Percentiles rank a stretch among this genome's conserved stretches.
Evolutionary conservation across 805 yeast genomes (phyloP).

Genomic region (Candida ficus): DNA sequence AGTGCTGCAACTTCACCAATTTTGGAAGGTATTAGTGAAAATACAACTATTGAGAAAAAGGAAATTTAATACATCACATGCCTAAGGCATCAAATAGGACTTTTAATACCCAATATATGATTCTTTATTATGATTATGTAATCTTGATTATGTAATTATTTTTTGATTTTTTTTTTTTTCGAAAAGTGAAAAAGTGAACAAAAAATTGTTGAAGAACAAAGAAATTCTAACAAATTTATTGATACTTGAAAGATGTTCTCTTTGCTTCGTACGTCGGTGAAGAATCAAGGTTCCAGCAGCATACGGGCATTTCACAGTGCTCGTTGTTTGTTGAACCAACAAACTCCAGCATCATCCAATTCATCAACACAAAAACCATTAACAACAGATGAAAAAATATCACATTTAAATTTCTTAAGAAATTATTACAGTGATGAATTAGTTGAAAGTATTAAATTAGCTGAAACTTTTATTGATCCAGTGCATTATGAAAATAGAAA

Average conservation of each 20-base stretch:
- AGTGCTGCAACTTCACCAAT: constrained; percentile 5
- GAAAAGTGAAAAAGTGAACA: background rate
- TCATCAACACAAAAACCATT: constrained; percentile 2
- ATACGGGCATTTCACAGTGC: constrained; percentile 9
- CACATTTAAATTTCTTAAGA: constrained; percentile 37
- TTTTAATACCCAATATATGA: too few relatives aligned
- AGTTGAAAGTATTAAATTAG: constrained; percentile 72
- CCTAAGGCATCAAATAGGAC: too few relatives aligned
- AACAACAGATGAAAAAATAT: constrained; percentile 14
- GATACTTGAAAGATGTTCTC: constrained; percentile 6
- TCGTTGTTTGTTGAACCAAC: constrained; percentile 5
- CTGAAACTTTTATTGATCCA: constrained; percentile 73
- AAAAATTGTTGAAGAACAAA: background rate
- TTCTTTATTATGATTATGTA: background rate
- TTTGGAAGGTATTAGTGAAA: constrained; percentile 1
- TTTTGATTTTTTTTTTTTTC: background rate
- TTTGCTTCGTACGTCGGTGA: constrained; percentile 4
- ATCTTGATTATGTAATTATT: background rate
- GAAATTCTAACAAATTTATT: background rate
- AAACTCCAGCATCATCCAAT: background rate
- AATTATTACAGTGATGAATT: constrained; percentile 81
- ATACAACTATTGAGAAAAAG: background rate
- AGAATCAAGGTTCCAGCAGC: background rate
- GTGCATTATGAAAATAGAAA: constrained; percentile 45
- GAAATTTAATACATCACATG: too few relatives aligned